These are phyloP conservation scores for Lunasporangiospora selenospora DNA, from an alignment of 192 early-diverging fungal genomes.

Conservation along the genomic window DNA sequence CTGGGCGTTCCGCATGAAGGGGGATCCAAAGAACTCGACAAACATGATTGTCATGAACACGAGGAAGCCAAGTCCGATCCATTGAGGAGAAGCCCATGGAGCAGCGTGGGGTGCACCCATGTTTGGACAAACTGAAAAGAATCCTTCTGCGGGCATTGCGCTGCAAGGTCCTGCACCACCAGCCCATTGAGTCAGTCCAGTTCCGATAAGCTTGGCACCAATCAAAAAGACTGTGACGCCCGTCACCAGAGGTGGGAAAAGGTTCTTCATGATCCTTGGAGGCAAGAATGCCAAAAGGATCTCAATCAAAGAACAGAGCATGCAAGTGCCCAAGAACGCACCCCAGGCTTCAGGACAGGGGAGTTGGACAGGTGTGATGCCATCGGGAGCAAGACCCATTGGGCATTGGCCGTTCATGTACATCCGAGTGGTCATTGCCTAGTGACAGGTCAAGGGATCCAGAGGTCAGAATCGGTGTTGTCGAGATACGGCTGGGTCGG, in stretches of 20 bases:
- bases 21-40: slow-evolving; percentile 59
- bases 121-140: slow-evolving; percentile 55
- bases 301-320: slow-evolving; percentile 57
- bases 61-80: slow-evolving; percentile 55
- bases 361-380: slow-evolving; percentile 42
- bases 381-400: slow-evolving; percentile 51
- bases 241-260: slow-evolving; percentile 60
- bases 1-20: slow-evolving; percentile 60
- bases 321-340: slow-evolving; percentile 59
- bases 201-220: slow-evolving; percentile 57
- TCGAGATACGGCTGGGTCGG: no score
- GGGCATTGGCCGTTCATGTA: slow-evolving; percentile 58
- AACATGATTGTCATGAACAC: slow-evolving; percentile 61
- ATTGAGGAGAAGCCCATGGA: slow-evolving; percentile 58
- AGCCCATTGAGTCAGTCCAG: slow-evolving; percentile 59
- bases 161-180: slow-evolving; percentile 58
- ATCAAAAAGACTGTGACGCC: slow-evolving; percentile 57
- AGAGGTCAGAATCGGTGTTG: no score
- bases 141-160: slow-evolving; percentile 55
- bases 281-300: slow-evolving; percentile 57
- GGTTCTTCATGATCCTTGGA: slow-evolving; percentile 49
- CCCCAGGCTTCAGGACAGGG: slow-evolving; percentile 61
- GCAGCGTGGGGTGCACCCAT: slow-evolving; percentile 55
- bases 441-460: no score
- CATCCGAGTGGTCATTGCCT: slow-evolving; percentile 60